phyloP scores from a whole-genome alignment of 1,284 basidiomycete genomes.

The Puccinia triticina region DNA sequence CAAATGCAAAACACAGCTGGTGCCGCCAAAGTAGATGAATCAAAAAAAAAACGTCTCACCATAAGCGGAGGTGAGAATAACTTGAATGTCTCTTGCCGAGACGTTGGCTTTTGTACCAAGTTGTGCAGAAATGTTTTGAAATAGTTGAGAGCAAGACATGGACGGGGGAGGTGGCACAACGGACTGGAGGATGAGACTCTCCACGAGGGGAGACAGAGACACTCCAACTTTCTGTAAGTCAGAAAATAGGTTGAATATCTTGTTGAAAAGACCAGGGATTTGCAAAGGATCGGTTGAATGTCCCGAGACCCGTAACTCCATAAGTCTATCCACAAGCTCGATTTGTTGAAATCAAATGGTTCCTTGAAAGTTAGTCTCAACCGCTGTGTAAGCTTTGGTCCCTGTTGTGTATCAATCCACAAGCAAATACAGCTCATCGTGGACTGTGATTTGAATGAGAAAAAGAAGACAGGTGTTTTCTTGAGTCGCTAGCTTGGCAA shows the following conservation, averaged over 20 bases:
- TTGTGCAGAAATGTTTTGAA: too few species aligned
- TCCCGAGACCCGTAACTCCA: too few species aligned
- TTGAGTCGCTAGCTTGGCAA: not conserved
- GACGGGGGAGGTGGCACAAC: not conserved
- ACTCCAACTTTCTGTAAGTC: not conserved
- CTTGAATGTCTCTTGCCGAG: too few species aligned
- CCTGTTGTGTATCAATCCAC: not conserved
- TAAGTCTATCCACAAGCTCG: not conserved
- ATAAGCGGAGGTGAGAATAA: too few species aligned
- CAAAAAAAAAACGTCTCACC: not conserved
- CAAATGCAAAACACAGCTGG: not conserved
- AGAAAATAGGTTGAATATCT: not conserved
- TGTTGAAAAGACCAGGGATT: too few species aligned
- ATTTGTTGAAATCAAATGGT: not conserved
- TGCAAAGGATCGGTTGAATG: too few species aligned
- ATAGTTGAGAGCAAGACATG: not conserved
- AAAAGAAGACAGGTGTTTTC: not conserved
- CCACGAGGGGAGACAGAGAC: not conserved
- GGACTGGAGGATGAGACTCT: not conserved
- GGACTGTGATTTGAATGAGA: too few species aligned
- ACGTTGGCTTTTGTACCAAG: too few species aligned
- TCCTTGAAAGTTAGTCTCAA: not conserved
- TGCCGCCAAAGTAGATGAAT: not conserved
- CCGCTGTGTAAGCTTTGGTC: not conserved
- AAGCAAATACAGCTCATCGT: too few species aligned